These are phyloP conservation scores for Cladochytrium replicatum DNA, from an alignment of 192 early-diverging fungal genomes.

Conservation along the genomic window DNA sequence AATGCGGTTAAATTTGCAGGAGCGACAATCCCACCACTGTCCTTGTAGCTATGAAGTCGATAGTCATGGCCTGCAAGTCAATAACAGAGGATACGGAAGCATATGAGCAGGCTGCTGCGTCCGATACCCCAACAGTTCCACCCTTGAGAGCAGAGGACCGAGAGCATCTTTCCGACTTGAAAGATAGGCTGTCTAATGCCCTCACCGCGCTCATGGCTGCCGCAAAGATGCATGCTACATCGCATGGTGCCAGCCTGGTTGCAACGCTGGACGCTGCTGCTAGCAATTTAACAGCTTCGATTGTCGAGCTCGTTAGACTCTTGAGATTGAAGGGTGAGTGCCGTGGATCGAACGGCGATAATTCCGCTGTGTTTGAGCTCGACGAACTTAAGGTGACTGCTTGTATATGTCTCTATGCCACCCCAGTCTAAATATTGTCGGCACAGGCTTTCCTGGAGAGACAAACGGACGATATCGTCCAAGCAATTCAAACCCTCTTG, in stretches of 20 bases:
- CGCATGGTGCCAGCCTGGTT: constrained; percentile 44
- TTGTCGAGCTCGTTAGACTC: constrained; percentile 67
- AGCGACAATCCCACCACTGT: constrained; percentile 62
- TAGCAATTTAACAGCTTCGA: constrained; percentile 62
- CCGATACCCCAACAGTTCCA: constrained; percentile 33
- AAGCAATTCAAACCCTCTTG: constrained; percentile 65
- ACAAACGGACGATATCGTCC: constrained; percentile 68
- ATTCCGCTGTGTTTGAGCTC: constrained; percentile 15
- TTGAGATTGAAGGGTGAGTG: constrained; percentile 24
- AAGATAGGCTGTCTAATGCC: constrained; percentile 50
- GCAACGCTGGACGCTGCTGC: constrained; percentile 74
- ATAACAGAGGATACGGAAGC: constrained; percentile 75
- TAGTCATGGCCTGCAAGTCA: constrained; percentile 71
- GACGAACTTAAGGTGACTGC: constrained; percentile 45
- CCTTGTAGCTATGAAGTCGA: constrained; percentile 68
- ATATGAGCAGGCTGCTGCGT: constrained; percentile 29
- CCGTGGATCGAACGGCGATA: constrained; percentile 1
- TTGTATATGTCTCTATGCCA: too few species aligned
- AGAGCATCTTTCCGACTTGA: constrained; percentile 40
- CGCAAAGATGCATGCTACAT: constrained; percentile 66
- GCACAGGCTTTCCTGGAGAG: constrained; percentile 50
- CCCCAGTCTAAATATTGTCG: too few species aligned
- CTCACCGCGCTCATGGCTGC: constrained; percentile 61
- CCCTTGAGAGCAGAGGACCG: too few species aligned
- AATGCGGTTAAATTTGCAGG: constrained; percentile 18